Evolutionary conservation across 2,329 filamentous ascomycete species (phyloP).

Genomic region (Curvularia sp.): DNA sequence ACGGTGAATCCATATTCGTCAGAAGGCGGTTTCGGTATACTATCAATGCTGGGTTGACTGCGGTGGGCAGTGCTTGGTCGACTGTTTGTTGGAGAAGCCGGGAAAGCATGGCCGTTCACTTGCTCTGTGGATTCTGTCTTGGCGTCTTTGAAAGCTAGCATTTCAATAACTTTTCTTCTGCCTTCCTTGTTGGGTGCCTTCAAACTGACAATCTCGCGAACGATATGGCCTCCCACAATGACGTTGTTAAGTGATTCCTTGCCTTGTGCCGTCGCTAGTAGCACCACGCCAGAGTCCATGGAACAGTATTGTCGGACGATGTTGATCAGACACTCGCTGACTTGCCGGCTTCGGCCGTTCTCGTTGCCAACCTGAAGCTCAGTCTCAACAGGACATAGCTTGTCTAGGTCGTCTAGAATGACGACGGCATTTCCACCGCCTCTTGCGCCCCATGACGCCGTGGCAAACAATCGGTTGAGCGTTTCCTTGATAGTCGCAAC

Average conservation of each 20-base stretch:
- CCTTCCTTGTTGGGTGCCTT: constrained; percentile 94
- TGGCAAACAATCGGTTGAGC: constrained; percentile 81
- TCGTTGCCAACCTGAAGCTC: constrained; percentile 93
- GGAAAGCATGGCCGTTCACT: constrained; percentile 43
- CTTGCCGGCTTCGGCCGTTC: constrained; percentile 88
- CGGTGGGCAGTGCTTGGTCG: constrained; percentile 53
- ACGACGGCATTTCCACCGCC: constrained; percentile 84
- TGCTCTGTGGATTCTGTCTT: constrained; percentile 31
- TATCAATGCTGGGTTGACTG: constrained; percentile 50
- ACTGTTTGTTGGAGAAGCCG: constrained; percentile 58
- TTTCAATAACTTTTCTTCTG: constrained; percentile 81
- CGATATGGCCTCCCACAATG: constrained; percentile 87
- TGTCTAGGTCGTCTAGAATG: constrained; percentile 90
- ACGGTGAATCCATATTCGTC: constrained; percentile 68
- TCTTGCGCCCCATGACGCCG: constrained; percentile 88
- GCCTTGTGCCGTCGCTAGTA: constrained; percentile 88
- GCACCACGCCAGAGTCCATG: constrained; percentile 78
- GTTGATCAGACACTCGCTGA: constrained; percentile 86
- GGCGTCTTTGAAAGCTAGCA: constrained; percentile 64
- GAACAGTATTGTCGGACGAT: constrained; percentile 85
- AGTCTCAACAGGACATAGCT: constrained; percentile 89
- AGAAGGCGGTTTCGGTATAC: constrained; percentile 42
- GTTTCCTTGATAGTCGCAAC: constrained; percentile 92
- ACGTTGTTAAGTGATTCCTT: constrained; percentile 93
- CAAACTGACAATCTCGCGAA: constrained; percentile 86